Evolutionary conservation across 2,329 filamentous ascomycete species (phyloP).

Genomic region (Alternaria burnsii): DNA sequence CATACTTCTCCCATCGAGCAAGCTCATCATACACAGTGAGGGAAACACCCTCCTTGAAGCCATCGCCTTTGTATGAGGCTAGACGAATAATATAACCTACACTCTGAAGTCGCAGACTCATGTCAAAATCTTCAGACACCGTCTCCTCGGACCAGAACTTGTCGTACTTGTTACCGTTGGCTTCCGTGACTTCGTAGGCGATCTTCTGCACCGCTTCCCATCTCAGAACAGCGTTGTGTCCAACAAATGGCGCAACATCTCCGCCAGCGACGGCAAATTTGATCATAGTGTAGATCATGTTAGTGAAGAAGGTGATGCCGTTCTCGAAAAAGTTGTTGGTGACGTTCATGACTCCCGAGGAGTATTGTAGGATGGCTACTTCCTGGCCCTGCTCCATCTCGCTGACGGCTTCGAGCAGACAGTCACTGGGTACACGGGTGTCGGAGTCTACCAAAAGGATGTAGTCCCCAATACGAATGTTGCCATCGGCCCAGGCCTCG

Average conservation of each 20-base stretch:
- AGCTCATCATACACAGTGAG: constrained; percentile 78
- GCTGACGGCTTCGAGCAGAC: constrained; percentile 78
- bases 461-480: constrained; percentile 86
- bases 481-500: constrained; percentile 79
- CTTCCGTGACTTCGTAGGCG: constrained; percentile 47
- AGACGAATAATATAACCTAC: constrained; percentile 73
- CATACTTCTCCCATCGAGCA: constrained; percentile 72
- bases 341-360: constrained; percentile 75
- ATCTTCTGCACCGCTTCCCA: constrained; percentile 72
- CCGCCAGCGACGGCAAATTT: constrained; percentile 74
- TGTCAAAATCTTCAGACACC: constrained; percentile 82
- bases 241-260: constrained; percentile 78
- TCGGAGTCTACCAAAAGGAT: constrained; percentile 68
- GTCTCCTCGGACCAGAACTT: constrained; percentile 79
- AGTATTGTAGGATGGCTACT: constrained; percentile 80
- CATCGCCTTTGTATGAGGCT: constrained; percentile 72
- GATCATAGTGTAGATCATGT: constrained; percentile 78
- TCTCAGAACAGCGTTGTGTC: constrained; percentile 78
- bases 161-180: constrained; percentile 58
- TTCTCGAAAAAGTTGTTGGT: constrained; percentile 77
- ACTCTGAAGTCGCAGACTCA: constrained; percentile 75
- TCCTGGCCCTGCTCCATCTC: constrained; percentile 84
- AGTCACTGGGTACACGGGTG: constrained; percentile 68
- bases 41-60: constrained; percentile 78
- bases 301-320: constrained; percentile 80